phyloP scores from a whole-genome alignment of 2,329 filamentous ascomycete genomes.

The Sporothrix mexicana region DNA sequence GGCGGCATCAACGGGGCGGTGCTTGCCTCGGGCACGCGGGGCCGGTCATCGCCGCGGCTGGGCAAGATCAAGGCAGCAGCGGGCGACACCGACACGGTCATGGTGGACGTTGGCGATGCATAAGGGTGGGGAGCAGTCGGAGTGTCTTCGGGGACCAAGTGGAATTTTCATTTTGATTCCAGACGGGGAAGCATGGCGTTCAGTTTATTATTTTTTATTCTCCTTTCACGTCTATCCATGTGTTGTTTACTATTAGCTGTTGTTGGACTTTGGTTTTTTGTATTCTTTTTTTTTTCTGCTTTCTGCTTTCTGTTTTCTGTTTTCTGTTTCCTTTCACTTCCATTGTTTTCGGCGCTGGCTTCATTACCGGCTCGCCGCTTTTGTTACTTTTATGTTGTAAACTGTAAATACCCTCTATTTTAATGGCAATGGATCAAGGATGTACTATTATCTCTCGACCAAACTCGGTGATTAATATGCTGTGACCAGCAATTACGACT shows the following conservation, averaged over 20 bases:
- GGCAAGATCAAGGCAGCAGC: constrained; percentile 34
- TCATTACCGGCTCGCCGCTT: background rate
- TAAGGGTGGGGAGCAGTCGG: background rate
- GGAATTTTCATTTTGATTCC: constrained; percentile 11
- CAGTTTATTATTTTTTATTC: constrained; percentile 16
- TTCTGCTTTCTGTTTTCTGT: background rate
- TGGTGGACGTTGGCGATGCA: constrained; percentile 39
- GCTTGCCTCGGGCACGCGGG: constrained; percentile 36
- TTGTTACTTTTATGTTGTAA: constrained; percentile 17
- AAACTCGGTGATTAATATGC: background rate
- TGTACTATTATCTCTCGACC: background rate
- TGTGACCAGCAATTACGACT: background rate
- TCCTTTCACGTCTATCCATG: background rate
- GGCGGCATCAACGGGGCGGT: constrained; percentile 33
- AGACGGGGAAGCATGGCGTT: constrained; percentile 19
- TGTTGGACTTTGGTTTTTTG: background rate
- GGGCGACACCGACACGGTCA: constrained; percentile 40
- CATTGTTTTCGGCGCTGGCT: background rate
- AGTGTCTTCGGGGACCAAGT: background rate
- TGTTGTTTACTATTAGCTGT: background rate
- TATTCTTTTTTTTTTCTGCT: background rate
- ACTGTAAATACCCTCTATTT: constrained; percentile 20
- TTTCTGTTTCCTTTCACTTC: background rate
- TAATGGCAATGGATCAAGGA: constrained; percentile 17
- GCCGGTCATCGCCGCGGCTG: constrained; percentile 40